phyloP scores from a whole-genome alignment of 2,329 filamentous ascomycete genomes.

The Fusarium nematophilum region DNA sequence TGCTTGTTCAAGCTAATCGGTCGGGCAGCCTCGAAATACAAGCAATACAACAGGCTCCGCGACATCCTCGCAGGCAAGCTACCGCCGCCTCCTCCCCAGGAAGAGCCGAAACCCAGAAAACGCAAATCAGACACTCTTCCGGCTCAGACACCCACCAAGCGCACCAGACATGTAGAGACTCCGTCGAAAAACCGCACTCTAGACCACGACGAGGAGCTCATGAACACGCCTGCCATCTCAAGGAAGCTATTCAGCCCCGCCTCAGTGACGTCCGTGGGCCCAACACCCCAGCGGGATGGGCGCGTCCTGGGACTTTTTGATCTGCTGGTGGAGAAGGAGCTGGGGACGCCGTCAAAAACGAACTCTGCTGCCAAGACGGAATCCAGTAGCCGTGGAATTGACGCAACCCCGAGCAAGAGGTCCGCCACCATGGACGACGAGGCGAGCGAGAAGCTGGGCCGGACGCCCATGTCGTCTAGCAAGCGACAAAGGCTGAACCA shows the following conservation, averaged over 20 bases:
- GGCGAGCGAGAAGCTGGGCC: conserved; percentile 50
- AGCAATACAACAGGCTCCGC: conserved; percentile 76
- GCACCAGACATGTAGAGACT: conserved; percentile 58
- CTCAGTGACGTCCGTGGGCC: conserved; percentile 73
- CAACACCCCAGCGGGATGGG: conserved; percentile 84
- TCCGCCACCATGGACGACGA: conserved; percentile 46
- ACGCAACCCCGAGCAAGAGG: conserved; percentile 62
- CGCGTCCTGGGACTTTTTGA: conserved; percentile 83
- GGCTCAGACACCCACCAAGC: conserved; percentile 64
- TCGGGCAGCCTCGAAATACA: conserved; percentile 78
- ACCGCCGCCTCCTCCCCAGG: conserved; percentile 53
- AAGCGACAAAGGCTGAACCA: conserved; percentile 71
- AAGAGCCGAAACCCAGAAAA: conserved; percentile 53
- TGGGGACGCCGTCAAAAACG: conserved; percentile 62
- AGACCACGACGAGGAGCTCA: conserved; percentile 55
- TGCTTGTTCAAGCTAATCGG: neutral
- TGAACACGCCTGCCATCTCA: conserved; percentile 66
- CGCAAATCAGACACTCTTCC: conserved; percentile 52
- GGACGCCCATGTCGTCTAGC: conserved; percentile 66
- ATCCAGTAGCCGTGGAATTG: conserved; percentile 17
- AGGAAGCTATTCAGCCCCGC: conserved; percentile 70
- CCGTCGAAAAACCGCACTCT: conserved; percentile 54
- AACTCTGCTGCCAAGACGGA: conserved; percentile 38
- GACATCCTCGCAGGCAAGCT: conserved; percentile 68
- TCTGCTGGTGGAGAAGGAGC: conserved; percentile 64